phyloP scores from a whole-genome alignment of 1,139 yeast genomes.

The Geotrichum reessii region DNA sequence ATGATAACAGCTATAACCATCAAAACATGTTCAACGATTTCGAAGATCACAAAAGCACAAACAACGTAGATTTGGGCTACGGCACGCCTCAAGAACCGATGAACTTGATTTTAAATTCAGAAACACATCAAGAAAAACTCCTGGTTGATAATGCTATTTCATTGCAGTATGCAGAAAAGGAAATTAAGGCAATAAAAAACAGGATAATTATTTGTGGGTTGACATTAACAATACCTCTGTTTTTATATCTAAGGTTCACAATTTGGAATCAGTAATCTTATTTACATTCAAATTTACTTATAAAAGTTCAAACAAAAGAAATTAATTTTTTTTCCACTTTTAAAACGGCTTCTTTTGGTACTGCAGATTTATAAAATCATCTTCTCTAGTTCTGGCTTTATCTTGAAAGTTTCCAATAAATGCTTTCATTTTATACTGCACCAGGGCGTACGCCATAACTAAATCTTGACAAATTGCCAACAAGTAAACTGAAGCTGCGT shows the following conservation, averaged over 20 bases:
- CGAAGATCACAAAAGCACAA: too few relatives aligned
- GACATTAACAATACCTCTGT: conserved; percentile 24
- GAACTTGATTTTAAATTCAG: too few relatives aligned
- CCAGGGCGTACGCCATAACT: conserved; percentile 9
- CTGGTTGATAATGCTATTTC: conserved; percentile 13
- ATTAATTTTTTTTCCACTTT: not conserved
- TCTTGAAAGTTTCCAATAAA: not conserved
- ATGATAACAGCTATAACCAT: too few relatives aligned
- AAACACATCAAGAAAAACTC: not conserved
- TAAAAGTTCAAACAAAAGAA: too few relatives aligned
- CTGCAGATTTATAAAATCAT: not conserved
- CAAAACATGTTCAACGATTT: too few relatives aligned
- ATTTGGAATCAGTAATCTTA: conserved; percentile 22
- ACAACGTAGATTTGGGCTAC: too few relatives aligned
- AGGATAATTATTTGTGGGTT: conserved; percentile 24
- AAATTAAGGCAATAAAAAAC: conserved; percentile 23
- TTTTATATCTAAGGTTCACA: conserved; percentile 22
- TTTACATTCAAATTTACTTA: too few relatives aligned
- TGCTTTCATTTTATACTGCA: conserved; percentile 1
- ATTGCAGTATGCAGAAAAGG: conserved; percentile 15
- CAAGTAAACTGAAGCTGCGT: conserved; percentile 24
- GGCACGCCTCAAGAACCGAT: too few relatives aligned
- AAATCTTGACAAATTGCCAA: conserved; percentile 25
- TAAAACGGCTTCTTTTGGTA: too few relatives aligned
- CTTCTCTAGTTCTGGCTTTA: not conserved